Base-by-base conservation (phyloP, 2,329 filamentous ascomycete genomes). In the Fusarium pilosicola region DNA sequence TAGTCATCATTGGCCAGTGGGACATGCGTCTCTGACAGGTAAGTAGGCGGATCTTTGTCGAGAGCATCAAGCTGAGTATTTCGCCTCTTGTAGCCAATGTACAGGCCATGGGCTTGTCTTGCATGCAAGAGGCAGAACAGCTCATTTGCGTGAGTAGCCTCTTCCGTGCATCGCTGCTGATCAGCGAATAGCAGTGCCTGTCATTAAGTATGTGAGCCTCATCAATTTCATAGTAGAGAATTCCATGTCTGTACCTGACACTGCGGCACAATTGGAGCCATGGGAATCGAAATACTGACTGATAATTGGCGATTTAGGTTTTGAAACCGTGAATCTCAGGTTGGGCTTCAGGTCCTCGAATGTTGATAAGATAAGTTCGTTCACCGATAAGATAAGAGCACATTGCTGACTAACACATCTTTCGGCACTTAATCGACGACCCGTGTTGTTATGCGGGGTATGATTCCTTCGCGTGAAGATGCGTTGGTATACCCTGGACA, bases 141-240 rank as follows among this genome's bases (percentile, higher is more conserved):
- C 18, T 63, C 58, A 34, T 76, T 73, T 12, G 74, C 72, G 17
- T 76, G 64, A 15, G 77, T 78, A 26, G 76, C 76, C 30, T 76
- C 67, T 88, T 93, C 10, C 81, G 91, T 55, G 88, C 86, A 62
- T 92, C 95, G 73, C 90, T 97, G 58, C 1, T 52, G 61, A 39
- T 77, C 70, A 26, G 69, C 63, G 13, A 76, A 54, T 9, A 62
- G 44, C 13, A 78, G 36, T 34, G 76, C 76, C 74, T 76, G 20
- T 45, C 17, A 22, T 5, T 0, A 17, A 4, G 11, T 45, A 11
- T 38, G 36, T 68, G 3, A 38, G 22, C 12, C 2, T 17, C 17
- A 6, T 3, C 1, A 7, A 5, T 15, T 5, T 0, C 9, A 30
- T 3, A 22, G 15, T 3, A 0, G 8, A 32, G 2, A 3, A 1